These are phyloP conservation scores for Talaromyces adpressus DNA, from an alignment of 495 filamentous ascomycete genomes.

Conservation along the genomic window DNA sequence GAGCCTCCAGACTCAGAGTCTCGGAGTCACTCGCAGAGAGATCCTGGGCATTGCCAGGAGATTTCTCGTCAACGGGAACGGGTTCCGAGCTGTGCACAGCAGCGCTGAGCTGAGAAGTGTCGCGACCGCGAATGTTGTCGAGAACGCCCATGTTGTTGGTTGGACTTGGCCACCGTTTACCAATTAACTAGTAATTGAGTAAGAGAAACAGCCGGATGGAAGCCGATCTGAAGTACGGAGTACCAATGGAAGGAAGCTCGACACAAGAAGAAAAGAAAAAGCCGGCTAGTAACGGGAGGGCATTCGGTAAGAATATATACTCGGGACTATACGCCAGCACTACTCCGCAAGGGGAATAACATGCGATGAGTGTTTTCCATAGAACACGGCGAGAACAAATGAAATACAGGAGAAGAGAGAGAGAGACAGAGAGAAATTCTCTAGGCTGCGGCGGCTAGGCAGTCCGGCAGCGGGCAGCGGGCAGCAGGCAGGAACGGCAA, in stretches of 20 bases:
- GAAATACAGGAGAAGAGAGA: background rate
- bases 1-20: constrained; percentile 10
- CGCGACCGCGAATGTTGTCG: constrained; percentile 4
- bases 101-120: constrained; percentile 5
- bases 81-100: background rate
- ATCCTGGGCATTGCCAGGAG: background rate
- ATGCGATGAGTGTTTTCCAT: background rate
- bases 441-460: background rate
- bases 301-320: background rate
- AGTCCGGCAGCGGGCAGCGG: too few species aligned
- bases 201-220: background rate
- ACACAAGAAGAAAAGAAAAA: background rate
- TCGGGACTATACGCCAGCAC: background rate
- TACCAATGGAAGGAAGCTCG: background rate
- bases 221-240: background rate
- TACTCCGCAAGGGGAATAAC: background rate
- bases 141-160: constrained; percentile 4
- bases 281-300: background rate
- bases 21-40: constrained; percentile 9
- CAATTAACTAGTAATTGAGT: background rate
- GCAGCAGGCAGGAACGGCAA: background rate
- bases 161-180: background rate
- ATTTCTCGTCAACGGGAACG: constrained; percentile 7
- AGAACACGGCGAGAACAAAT: background rate
- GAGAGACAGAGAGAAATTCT: background rate